phyloP scores from a whole-genome alignment of 495 filamentous ascomycete species.

The Cercophora scortea region DNA sequence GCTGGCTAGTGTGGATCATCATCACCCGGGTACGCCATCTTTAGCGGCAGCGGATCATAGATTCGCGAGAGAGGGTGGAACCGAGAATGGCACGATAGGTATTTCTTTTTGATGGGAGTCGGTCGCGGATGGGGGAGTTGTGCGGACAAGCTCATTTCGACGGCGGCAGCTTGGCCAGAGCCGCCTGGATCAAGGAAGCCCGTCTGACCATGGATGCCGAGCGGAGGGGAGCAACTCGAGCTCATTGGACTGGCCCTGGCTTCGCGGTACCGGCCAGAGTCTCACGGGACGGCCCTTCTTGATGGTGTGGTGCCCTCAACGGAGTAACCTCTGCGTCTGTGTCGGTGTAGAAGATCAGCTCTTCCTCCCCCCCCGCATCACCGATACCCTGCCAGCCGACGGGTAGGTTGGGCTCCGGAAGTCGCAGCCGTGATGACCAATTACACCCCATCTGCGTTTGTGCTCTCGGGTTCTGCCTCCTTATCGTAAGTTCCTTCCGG shows the following conservation, averaged over 20 bases:
- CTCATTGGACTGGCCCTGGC: not conserved
- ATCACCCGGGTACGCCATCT: not conserved
- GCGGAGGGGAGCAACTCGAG: not conserved
- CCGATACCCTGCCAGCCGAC: not conserved
- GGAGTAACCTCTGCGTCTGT: not conserved
- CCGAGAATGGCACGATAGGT: not conserved
- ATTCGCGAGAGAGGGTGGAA: conserved; percentile 5
- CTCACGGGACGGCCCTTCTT: conserved; percentile 7
- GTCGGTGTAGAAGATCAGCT: conserved; percentile 2
- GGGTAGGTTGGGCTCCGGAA: not conserved
- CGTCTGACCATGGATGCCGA: not conserved
- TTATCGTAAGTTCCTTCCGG: not conserved
- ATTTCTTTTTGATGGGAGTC: not conserved
- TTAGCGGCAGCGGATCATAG: not conserved
- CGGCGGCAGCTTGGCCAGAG: not conserved
- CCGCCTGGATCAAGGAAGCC: not conserved
- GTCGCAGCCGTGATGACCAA: not conserved
- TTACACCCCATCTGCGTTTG: not conserved
- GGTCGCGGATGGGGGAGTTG: not conserved
- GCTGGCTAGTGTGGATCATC: not conserved
- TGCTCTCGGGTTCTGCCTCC: not conserved
- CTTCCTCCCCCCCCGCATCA: not conserved
- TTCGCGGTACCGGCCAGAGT: conserved; percentile 2
- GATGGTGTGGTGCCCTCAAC: not conserved
- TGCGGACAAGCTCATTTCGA: not conserved